Evolutionary conservation across 2,329 filamentous ascomycete species (phyloP).

Genomic region (Cordyceps cicadae): DNA sequence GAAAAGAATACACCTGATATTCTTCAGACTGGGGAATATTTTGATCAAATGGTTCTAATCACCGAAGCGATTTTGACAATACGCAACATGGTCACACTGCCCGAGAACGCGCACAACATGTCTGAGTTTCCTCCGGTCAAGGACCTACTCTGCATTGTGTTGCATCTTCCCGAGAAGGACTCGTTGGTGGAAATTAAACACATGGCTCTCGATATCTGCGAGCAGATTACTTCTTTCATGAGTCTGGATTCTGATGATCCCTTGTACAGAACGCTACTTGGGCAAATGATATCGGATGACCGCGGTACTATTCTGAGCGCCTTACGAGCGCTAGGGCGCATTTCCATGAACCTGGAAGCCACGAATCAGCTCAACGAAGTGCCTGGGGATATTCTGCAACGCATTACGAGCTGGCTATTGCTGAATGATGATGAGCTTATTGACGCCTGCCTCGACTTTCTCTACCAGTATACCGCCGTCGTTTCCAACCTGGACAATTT

Average conservation of each 20-base stretch:
- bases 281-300: conserved; percentile 59
- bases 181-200: conserved; percentile 78
- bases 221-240: conserved; percentile 80
- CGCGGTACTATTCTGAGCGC: conserved; percentile 74
- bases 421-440: conserved; percentile 86
- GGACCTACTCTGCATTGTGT: conserved; percentile 73
- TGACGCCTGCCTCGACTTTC: conserved; percentile 81
- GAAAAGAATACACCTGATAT: conserved; percentile 55
- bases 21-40: conserved; percentile 63
- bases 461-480: conserved; percentile 90
- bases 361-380: conserved; percentile 70
- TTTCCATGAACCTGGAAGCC: conserved; percentile 77
- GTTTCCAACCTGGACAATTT: conserved; percentile 73
- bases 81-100: conserved; percentile 90
- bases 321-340: conserved; percentile 72
- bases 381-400: conserved; percentile 55
- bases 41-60: conserved; percentile 63
- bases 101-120: conserved; percentile 79
- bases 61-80: conserved; percentile 83
- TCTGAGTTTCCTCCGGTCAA: conserved; percentile 66
- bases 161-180: conserved; percentile 67
- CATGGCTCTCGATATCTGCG: conserved; percentile 82
- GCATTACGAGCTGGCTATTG: conserved; percentile 64
- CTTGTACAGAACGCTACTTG: conserved; percentile 66
- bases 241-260: conserved; percentile 63